These are phyloP conservation scores for Candida awuae DNA, from an alignment of 805 yeast species.

Conservation along the genomic window DNA sequence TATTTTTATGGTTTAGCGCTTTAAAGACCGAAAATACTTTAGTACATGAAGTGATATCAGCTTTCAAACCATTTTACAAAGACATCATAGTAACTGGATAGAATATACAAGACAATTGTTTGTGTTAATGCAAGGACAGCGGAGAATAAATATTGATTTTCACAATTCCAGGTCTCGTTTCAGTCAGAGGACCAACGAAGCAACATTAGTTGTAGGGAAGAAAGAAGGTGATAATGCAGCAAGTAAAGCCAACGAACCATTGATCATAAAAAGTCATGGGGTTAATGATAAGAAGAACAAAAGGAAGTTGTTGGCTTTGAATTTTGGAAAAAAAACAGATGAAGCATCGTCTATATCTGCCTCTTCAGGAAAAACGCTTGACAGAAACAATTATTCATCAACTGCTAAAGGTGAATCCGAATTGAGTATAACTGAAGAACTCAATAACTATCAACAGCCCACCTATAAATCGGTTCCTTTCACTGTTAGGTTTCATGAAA, in stretches of 20 bases:
- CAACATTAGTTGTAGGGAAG: slow-evolving; percentile 28
- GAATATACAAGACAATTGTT: not conserved
- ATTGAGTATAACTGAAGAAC: not conserved
- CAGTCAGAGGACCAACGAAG: slow-evolving; percentile 28
- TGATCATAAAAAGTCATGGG: not conserved
- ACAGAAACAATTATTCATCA: not conserved
- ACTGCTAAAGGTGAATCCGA: not conserved
- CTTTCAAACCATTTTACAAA: no score
- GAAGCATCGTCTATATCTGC: not conserved
- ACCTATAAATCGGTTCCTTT: slow-evolving; percentile 32
- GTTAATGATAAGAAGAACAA: not conserved
- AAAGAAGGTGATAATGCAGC: not conserved
- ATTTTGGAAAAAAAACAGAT: not conserved
- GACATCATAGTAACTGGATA: not conserved
- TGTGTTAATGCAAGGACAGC: slow-evolving; percentile 16
- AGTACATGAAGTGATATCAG: no score
- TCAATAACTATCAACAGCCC: not conserved
- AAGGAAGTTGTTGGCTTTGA: not conserved
- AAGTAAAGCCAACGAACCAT: not conserved
- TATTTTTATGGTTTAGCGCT: no score
- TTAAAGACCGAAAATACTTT: no score
- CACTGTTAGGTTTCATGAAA: slow-evolving; percentile 59
- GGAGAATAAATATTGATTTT: slow-evolving; percentile 22
- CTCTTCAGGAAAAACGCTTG: not conserved
- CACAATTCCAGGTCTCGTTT: slow-evolving; percentile 22